A percentile compares a stretch with the other conserved stretches of the same genome.
Conservation (phyloP, 208 protist genomes). For the Zelonia costaricensis region DNA sequence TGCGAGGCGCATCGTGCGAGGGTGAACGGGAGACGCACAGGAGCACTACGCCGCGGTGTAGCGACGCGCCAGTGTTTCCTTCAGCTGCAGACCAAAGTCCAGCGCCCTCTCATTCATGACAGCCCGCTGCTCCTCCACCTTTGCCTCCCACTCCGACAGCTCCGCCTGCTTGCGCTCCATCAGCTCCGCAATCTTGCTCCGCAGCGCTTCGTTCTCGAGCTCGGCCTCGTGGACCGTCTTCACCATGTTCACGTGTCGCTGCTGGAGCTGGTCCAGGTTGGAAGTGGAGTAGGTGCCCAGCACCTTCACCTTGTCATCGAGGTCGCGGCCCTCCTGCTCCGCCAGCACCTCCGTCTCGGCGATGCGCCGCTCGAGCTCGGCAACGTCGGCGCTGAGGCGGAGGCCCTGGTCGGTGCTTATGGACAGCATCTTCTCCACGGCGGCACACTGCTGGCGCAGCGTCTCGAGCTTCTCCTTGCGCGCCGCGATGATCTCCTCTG, state of each 20-base stretch:
- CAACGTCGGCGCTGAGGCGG: constrained; percentile 50
- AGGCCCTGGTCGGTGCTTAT: constrained; percentile 76
- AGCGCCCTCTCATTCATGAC: constrained; percentile 91
- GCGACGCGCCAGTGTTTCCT: constrained; percentile 41
- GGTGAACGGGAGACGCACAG: no score
- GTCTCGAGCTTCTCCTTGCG: constrained; percentile 58
- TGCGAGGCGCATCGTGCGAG: no score
- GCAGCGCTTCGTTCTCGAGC: constrained; percentile 67
- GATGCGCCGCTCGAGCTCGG: constrained; percentile 50
- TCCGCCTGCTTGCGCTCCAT: constrained; percentile 62
- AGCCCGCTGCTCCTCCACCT: constrained; percentile 74
- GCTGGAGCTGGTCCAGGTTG: constrained; percentile 81
- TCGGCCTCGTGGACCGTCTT: constrained; percentile 62
- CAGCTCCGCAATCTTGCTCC: constrained; percentile 54
- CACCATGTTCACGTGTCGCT: constrained; percentile 69
- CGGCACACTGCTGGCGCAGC: constrained; percentile 59
- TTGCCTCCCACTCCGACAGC: constrained; percentile 76
- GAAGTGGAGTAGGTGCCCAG: constrained; percentile 72
- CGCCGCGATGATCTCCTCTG: constrained; percentile 65
- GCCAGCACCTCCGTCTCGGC: constrained; percentile 62
- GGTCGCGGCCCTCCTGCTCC: constrained; percentile 46
- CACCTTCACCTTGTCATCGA: constrained; percentile 57
- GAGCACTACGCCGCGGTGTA: constrained; percentile 9
- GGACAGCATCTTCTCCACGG: constrained; percentile 82
- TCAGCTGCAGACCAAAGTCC: constrained; percentile 88